phyloP scores from a whole-genome alignment of 192 early-diverging fungal genomes.

The Phlyctochytrium planicorne region DNA sequence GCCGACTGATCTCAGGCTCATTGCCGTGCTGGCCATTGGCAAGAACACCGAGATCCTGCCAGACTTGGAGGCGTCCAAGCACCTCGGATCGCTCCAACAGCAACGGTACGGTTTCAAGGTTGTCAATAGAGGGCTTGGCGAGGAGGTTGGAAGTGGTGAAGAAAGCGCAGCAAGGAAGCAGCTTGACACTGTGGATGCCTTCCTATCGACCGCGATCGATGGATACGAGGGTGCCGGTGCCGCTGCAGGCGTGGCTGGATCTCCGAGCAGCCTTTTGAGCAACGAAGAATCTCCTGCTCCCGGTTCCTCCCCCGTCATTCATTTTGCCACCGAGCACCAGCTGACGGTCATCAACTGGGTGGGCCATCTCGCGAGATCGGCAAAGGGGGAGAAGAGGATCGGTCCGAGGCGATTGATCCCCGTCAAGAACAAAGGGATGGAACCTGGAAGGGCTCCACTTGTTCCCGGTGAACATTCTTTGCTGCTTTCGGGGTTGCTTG shows the following conservation, averaged over 20 bases:
- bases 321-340: constrained; percentile 2
- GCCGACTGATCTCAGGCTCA: background rate
- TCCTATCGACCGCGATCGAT: background rate
- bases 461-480: no score
- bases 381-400: background rate
- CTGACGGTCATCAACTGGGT: background rate
- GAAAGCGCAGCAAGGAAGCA: background rate
- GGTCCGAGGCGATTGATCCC: background rate
- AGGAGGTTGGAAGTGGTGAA: background rate
- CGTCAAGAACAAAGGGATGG: background rate
- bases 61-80: background rate
- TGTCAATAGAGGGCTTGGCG: background rate
- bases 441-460: background rate
- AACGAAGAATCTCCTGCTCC: no score
- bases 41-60: background rate
- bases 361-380: background rate
- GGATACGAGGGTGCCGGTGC: background rate
- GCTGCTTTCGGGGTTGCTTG: no score
- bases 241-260: background rate
- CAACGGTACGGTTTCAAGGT: constrained; percentile 6
- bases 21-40: background rate
- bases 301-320: background rate
- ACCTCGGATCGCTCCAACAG: background rate
- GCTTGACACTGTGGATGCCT: background rate
- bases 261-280: background rate